Evolutionary conservation across 441 rosid genomes (phyloP).

Genomic region (Macaranga tanarius): DNA sequence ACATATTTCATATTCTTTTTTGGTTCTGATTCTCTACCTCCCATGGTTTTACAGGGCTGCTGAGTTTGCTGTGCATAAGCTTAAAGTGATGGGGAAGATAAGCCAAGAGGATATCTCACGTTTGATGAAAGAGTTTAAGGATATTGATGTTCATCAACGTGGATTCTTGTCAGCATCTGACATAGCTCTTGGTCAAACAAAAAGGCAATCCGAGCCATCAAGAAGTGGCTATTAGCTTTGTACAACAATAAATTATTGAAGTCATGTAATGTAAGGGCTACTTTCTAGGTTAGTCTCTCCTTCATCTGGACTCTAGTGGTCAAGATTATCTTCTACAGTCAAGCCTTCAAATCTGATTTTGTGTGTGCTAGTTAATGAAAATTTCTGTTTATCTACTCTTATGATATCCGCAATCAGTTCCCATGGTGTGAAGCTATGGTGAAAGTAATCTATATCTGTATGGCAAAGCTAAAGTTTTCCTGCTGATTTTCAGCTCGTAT

Average conservation of each 20-base stretch:
- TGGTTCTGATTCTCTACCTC: background rate
- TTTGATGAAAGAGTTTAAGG: slow-evolving; percentile 49
- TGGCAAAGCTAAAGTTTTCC: no score
- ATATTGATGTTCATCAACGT: slow-evolving; percentile 51
- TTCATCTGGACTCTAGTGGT: no score
- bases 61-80: slow-evolving; percentile 51
- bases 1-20: background rate
- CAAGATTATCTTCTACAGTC: no score
- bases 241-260: background rate
- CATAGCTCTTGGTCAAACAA: slow-evolving; percentile 28
- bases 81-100: slow-evolving; percentile 65
- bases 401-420: no score
- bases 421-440: no score
- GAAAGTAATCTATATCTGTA: no score
- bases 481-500: no score
- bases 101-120: slow-evolving; percentile 46
- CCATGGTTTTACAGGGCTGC: slow-evolving; percentile 35
- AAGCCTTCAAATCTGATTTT: no score
- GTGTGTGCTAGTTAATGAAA: no score
- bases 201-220: slow-evolving; percentile 11
- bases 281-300: background rate
- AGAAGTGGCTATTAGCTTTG: no score
- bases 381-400: no score
- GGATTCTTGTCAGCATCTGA: slow-evolving; percentile 51
- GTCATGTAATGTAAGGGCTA: background rate